Base-by-base conservation (phyloP, 495 filamentous ascomycete genomes). In the Jackrogersella multiformis region DNA sequence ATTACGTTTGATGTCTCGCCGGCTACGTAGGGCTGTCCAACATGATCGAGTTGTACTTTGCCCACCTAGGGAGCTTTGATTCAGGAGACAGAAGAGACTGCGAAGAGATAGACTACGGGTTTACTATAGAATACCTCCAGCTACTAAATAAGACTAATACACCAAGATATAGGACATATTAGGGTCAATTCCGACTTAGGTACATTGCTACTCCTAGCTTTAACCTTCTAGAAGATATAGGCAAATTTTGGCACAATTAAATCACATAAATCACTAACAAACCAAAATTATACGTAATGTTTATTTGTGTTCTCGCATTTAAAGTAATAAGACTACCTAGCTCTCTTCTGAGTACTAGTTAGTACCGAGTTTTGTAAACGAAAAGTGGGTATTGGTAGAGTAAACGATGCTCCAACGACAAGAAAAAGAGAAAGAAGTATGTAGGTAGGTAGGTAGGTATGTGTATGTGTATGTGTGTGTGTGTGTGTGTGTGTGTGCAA, bases 341-440 rank as follows among this genome's bases (percentile, higher is more conserved):
- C 63, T 55, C 63, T 54, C 21, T 9, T 60, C 10, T 28, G 46
- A 52, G 57, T 52, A 24, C 20, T 2, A 26, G 39, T 39, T 2
- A 26, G 39, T 39, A 30, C 59, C 21, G 30, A 9, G 23, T 48
- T 41, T 46, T 30, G 34, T 55, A 54, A n/a, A 18, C 32, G 26
- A 53, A 48, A 35, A 34, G 24, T 16, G 56, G 55, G 62, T 63
- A 54, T 61, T 56, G 66, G 34, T 36, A 38, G 30, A 35, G 16
- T 35, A 45, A 52, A 21, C 16, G 23, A 68, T 68, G 57, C 56
- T 61, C 41, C 32, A 49, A 20, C 16, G 16, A 49, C 16, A 42
- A 66, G 24, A 41, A 56, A 42, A 49, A 52, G 21, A 39, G 41
- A 62, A 54, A 16, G 23, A 28, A 18, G 32, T 41, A 32, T 7